Evolutionary conservation across 73 alveolate species (phyloP), one percentile per base, ranked within the genome.

Genomic region (Effrenium voratum): DNA sequence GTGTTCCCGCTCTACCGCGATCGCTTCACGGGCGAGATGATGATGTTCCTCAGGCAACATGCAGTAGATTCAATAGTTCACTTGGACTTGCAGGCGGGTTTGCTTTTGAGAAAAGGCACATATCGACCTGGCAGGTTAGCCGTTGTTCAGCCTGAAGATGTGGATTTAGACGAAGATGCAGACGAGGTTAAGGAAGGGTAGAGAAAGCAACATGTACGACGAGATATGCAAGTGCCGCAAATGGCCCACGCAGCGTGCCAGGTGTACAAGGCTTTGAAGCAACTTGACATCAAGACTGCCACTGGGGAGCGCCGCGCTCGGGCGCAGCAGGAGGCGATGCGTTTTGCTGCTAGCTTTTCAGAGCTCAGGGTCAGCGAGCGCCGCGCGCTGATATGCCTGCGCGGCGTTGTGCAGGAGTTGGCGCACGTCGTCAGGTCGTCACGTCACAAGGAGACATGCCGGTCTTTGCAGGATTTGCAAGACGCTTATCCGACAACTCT

Each of bases 1-100:
- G 95, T 88, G 45, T 91, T 91, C 91, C 98, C 98, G 40, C 90
- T 91, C 63, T 91, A 91, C 72, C 98, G 98, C 16, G 98, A 91
- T 72, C 98, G 98, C 57, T 91, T 91, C 59, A 47, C 91, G 13
- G 90, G 79, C 63, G 98, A 91, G 45, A 91, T 91, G 98, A 68
- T 68, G 91, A 68, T 72, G 98, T 91, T 68, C 38, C 79, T 91
- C 32, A 88, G 95, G 95, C 95, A 2, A 41, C 50, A 28, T 79
- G 8, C n/a, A 22, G 72, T 57, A 30, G 28, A 22, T 57, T 57
- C n/a, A 55, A 55, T 55, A 10, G 32, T 24, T 24, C 5, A 28
- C 30, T 13, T 76, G 22, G 86, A 3, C 43, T n/a, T 5, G 49
- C n/a, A n/a, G n/a, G n/a, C n/a, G n/a, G n/a, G n/a, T n/a, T 72